Percentiles rank a stretch among this genome's conserved stretches.
phyloP scores from a whole-genome alignment of 2,329 filamentous ascomycete species.

The Fusarium tjaetaba region DNA sequence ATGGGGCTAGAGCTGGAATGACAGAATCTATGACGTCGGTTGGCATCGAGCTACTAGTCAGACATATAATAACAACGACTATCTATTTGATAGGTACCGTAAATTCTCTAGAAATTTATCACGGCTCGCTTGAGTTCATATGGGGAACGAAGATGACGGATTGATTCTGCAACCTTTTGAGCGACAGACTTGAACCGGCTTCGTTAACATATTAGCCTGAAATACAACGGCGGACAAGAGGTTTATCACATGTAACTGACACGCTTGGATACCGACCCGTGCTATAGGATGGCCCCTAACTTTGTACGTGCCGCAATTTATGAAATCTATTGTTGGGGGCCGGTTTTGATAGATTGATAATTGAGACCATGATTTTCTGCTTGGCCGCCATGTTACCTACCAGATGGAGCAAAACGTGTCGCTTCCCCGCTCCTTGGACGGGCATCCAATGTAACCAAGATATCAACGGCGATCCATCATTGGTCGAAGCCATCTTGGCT shows the following conservation, averaged over 20 bases:
- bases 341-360: not conserved
- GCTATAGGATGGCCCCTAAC: not conserved
- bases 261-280: rapidly evolving
- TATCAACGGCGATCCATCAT: not conserved
- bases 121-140: not conserved
- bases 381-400: not conserved
- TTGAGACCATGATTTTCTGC: not conserved
- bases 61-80: not conserved
- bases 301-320: not conserved
- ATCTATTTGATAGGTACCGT: not conserved
- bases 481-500: not conserved
- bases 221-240: not conserved
- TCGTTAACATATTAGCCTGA: not conserved
- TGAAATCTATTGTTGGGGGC: not conserved
- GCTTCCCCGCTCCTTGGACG: not conserved
- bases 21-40: not conserved
- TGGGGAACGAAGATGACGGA: rapidly evolving
- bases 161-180: not conserved
- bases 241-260: not conserved
- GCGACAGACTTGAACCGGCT: not conserved
- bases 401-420: not conserved
- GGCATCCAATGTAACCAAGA: not conserved
- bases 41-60: not conserved
- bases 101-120: no score
- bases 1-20: not conserved